Conservation (phyloP, 1,284 basidiomycete species). For the Papiliotrema flavescens region DNA sequence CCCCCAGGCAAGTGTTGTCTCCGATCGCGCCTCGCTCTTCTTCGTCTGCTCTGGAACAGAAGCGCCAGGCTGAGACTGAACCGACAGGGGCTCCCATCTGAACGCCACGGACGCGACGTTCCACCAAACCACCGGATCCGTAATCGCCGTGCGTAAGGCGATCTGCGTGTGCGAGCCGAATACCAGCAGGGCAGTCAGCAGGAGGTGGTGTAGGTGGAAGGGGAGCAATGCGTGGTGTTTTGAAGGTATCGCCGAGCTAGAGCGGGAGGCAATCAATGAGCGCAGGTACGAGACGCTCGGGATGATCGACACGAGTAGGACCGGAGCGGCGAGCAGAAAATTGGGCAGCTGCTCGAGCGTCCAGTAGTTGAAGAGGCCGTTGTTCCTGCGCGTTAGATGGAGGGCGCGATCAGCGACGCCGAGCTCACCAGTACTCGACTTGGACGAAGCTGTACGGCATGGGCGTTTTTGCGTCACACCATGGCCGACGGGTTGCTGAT, state of each 20-base stretch:
- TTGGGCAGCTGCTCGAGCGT: constrained; percentile 77
- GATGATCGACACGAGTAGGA: constrained; percentile 57
- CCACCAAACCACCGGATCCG: constrained; percentile 83
- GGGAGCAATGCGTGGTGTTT: constrained; percentile 52
- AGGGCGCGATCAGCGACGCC: not conserved
- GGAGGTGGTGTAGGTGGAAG: constrained; percentile 65
- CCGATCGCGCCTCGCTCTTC: constrained; percentile 39
- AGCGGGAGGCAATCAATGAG: not conserved
- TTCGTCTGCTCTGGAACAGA: not conserved
- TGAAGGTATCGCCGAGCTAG: not conserved
- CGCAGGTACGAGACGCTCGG: constrained; percentile 10
- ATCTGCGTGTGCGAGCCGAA: constrained; percentile 89
- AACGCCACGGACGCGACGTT: constrained; percentile 64
- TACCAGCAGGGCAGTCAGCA: constrained; percentile 62
- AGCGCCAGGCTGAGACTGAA: not conserved
- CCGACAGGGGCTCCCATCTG: not conserved
- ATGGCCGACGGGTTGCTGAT: constrained; percentile 47
- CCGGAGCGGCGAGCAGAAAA: constrained; percentile 73
- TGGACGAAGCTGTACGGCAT: constrained; percentile 83
- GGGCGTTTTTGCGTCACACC: constrained; percentile 65
- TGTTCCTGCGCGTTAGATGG: constrained; percentile 54
- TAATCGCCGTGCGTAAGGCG: constrained; percentile 70
- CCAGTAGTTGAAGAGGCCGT: constrained; percentile 86
- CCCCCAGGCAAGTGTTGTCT: constrained; percentile 27
- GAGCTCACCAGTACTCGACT: constrained; percentile 65